phyloP scores from a whole-genome alignment of 305 asterid genomes.

The Salvia sclarea region DNA sequence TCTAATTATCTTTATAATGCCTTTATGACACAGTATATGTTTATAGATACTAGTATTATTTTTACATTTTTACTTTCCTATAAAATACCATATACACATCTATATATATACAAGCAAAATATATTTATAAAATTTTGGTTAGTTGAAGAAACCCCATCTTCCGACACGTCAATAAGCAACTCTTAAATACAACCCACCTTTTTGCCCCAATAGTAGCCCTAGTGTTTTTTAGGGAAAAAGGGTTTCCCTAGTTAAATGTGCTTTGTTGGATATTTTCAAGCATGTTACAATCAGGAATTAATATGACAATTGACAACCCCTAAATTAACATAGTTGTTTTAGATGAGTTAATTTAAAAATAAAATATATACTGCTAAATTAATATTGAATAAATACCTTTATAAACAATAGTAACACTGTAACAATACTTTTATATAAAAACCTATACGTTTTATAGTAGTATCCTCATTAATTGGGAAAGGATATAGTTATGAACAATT shows the following conservation, averaged over 20 bases:
- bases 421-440: no score
- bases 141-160: constrained; percentile 15
- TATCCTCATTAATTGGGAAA: no score
- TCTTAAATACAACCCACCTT: constrained; percentile 17
- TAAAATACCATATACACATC: no score
- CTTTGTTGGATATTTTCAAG: neutral
- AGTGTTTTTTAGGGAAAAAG: no score
- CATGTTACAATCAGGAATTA: neutral
- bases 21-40: neutral
- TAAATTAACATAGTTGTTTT: no score
- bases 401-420: no score
- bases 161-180: constrained; percentile 27
- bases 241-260: neutral
- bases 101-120: no score
- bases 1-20: neutral
- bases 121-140: neutral
- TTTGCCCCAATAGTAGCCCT: neutral
- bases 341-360: no score
- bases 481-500: neutral
- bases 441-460: no score
- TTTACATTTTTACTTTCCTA: no score
- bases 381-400: neutral
- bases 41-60: no score
- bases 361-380: no score
- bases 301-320: neutral